A percentile compares a stretch with the other conserved stretches of the same genome.
phyloP scores from a whole-genome alignment of 2,329 filamentous ascomycete genomes.

The Ophiocordyceps camponoti-floridani region DNA sequence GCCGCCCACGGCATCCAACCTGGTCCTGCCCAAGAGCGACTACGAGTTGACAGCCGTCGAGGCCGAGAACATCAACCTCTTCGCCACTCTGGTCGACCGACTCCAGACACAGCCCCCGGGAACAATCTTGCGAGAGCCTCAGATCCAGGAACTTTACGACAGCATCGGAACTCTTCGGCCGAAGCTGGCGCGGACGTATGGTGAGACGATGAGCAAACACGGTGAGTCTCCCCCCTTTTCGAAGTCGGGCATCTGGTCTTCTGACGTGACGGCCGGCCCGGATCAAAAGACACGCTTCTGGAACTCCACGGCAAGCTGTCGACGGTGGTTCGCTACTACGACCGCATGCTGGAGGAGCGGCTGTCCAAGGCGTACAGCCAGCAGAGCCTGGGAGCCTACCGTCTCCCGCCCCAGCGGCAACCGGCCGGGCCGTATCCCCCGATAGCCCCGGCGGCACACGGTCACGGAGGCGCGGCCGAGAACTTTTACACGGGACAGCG shows the following conservation, averaged over 20 bases:
- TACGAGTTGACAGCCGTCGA: conserved; percentile 89
- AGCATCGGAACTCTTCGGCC: conserved; percentile 86
- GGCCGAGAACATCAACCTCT: conserved; percentile 93
- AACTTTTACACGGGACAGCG: conserved; percentile 65
- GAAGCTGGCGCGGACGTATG: conserved; percentile 87
- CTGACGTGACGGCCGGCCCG: too few species aligned
- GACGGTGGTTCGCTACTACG: conserved; percentile 92
- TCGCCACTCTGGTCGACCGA: conserved; percentile 83
- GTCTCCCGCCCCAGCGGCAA: conserved; percentile 30
- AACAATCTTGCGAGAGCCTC: conserved; percentile 88
- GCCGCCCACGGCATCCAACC: conserved; percentile 23
- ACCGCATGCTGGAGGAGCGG: conserved; percentile 92
- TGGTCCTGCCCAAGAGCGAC: conserved; percentile 62
- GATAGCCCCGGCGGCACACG: conserved; percentile 36
- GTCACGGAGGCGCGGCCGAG: conserved; percentile 41
- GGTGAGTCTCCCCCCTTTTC: conserved; percentile 41
- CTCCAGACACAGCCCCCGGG: conserved; percentile 89
- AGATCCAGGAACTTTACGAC: conserved; percentile 96
- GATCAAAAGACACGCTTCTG: conserved; percentile 79
- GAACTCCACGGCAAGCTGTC: conserved; percentile 91
- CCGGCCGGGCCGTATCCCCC: conserved; percentile 52
- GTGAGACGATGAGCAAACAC: conserved; percentile 99
- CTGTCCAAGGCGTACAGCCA: conserved; percentile 85
- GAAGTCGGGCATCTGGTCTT: too few species aligned
- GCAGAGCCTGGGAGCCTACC: conserved; percentile 51